A percentile compares a stretch with the other conserved stretches of the same genome.
Evolutionary conservation across 768 basidiomycete genomes (phyloP).

Genomic region (Agrocybe pediades): DNA sequence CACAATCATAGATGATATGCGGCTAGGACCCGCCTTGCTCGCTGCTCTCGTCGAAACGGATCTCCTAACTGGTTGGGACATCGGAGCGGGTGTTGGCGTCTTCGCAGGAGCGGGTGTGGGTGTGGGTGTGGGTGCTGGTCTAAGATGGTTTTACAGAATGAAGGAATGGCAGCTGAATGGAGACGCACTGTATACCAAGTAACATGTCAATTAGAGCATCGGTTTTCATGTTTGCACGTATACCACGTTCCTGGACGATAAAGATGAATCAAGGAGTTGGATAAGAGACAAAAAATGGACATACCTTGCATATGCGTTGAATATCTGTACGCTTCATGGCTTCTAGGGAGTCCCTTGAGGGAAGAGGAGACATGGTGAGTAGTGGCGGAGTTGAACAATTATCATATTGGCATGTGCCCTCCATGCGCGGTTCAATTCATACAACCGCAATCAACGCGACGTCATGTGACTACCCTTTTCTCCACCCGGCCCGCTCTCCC

Average conservation of each 20-base stretch:
- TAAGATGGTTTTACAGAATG: conserved; percentile 12
- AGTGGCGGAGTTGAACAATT: conserved; percentile 3
- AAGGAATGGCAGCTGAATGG: neutral
- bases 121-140: conserved; percentile 23
- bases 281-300: neutral
- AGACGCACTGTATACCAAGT: conserved; percentile 54
- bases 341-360: conserved; percentile 43
- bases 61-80: conserved; percentile 31
- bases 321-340: conserved; percentile 47
- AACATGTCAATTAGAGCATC: conserved; percentile 78
- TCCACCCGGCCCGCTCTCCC: conserved; percentile 3
- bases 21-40: conserved; percentile 40
- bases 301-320: conserved; percentile 75
- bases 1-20: conserved; percentile 47
- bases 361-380: conserved; percentile 39
- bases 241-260: conserved; percentile 64
- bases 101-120: conserved; percentile 28
- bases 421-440: conserved; percentile 45
- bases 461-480: conserved; percentile 29
- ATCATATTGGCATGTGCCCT: conserved; percentile 23
- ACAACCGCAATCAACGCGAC: conserved; percentile 57
- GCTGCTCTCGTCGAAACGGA: conserved; percentile 35
- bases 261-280: conserved; percentile 13
- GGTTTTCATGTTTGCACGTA: conserved; percentile 82
- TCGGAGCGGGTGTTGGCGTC: neutral